These are phyloP conservation scores for Basidiobolus meristosporus DNA, from an alignment of 371 early-diverging fungal species.

Conservation along the genomic window DNA sequence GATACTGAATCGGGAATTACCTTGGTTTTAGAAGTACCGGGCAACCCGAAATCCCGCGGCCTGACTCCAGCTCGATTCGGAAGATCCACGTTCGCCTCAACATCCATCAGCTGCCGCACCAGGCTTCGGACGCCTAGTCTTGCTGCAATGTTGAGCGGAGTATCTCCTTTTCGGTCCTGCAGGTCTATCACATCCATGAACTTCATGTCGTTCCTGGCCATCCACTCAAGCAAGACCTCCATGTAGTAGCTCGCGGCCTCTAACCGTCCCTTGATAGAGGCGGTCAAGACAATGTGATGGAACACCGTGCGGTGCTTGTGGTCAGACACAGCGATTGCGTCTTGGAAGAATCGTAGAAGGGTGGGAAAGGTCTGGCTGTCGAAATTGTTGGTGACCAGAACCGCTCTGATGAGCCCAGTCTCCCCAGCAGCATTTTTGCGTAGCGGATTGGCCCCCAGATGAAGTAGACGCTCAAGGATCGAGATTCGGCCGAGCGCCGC, in stretches of 20 bases:
- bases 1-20: not conserved
- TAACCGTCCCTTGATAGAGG: constrained; percentile 51
- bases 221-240: constrained; percentile 55
- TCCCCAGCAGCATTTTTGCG: constrained; percentile 68
- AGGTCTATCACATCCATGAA: constrained; percentile 14
- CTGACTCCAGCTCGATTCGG: constrained; percentile 53
- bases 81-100: constrained; percentile 53
- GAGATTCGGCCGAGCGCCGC: constrained; percentile 72
- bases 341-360: constrained; percentile 50
- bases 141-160: constrained; percentile 77
- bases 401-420: constrained; percentile 78
- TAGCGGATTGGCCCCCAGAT: constrained; percentile 51
- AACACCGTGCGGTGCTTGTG: constrained; percentile 69
- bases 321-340: constrained; percentile 61
- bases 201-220: constrained; percentile 25
- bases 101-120: constrained; percentile 44
- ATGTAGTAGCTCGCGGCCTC: constrained; percentile 71
- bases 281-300: constrained; percentile 75
- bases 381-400: constrained; percentile 72
- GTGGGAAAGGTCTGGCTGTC: constrained; percentile 63
- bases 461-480: constrained; percentile 49
- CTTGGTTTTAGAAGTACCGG: not conserved
- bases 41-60: constrained; percentile 31
- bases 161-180: constrained; percentile 78
- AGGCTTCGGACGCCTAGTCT: constrained; percentile 41